These are phyloP conservation scores for Boletus edulis DNA, from an alignment of 768 basidiomycete genomes.

Conservation along the genomic window DNA sequence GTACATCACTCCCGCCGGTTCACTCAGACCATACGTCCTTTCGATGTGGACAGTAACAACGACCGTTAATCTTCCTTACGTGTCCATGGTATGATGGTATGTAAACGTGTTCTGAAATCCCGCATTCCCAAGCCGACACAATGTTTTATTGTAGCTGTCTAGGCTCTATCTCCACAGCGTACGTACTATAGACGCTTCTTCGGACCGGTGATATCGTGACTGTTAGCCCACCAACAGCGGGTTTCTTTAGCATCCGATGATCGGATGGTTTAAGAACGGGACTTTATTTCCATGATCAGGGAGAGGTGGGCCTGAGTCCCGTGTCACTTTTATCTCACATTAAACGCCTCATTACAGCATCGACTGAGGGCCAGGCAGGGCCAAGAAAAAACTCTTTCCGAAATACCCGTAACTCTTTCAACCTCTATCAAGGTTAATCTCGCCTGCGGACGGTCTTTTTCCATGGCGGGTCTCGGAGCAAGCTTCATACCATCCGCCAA, in stretches of 20 bases:
- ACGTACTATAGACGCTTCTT: slow-evolving; percentile 15
- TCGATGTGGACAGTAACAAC: slow-evolving; percentile 4
- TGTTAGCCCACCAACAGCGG: slow-evolving; percentile 9
- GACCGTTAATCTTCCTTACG: slow-evolving; percentile 13
- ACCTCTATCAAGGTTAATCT: slow-evolving; percentile 26
- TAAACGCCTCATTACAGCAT: slow-evolving; percentile 21
- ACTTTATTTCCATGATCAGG: slow-evolving; percentile 14
- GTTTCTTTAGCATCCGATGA: slow-evolving; percentile 15
- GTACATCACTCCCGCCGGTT: not conserved
- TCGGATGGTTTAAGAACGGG: slow-evolving; percentile 14
- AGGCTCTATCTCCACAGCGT: slow-evolving; percentile 17
- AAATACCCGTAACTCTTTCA: slow-evolving; percentile 14
- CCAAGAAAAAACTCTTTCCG: slow-evolving; percentile 7
- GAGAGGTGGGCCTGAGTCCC: slow-evolving; percentile 3
- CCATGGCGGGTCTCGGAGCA: slow-evolving; percentile 14
- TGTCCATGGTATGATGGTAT: slow-evolving; percentile 8
- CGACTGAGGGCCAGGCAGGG: slow-evolving; percentile 2
- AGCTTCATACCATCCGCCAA: not conserved
- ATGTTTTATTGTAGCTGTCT: slow-evolving; percentile 7
- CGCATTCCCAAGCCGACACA: not conserved
- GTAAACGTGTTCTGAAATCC: slow-evolving; percentile 9
- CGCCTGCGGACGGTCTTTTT: slow-evolving; percentile 5
- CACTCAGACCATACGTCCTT: not conserved
- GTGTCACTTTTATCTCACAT: slow-evolving; percentile 22
- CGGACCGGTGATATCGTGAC: slow-evolving; percentile 9